A percentile compares a stretch with the other conserved stretches of the same genome.
Evolutionary conservation across 148 eudicot species (phyloP).

Genomic region (Polygonum maritimum): DNA sequence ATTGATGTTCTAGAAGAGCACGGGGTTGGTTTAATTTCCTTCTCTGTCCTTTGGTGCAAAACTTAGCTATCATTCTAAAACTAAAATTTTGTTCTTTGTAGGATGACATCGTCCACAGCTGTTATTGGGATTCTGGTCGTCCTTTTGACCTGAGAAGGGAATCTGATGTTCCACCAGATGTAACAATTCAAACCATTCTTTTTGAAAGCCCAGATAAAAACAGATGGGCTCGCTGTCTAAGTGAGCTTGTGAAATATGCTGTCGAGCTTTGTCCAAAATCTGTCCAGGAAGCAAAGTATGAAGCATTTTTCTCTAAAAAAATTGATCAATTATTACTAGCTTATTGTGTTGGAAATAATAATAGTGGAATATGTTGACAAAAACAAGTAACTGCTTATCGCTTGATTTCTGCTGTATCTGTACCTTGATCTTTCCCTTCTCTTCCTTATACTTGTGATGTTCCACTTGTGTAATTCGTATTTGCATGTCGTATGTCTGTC

Average conservation of each 20-base stretch:
- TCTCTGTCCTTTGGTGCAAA: neutral
- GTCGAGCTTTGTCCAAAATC: conserved; percentile 96
- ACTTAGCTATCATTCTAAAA: neutral
- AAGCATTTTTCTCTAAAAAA: neutral
- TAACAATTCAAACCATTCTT: conserved; percentile 79
- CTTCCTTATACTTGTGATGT: neutral
- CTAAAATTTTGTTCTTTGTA: conserved; percentile 21
- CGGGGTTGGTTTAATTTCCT: conserved; percentile 53
- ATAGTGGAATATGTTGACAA: neutral
- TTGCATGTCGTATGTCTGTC: neutral
- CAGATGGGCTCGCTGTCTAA: conserved; percentile 94
- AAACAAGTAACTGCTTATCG: neutral
- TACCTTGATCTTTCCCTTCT: neutral
- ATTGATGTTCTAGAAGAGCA: conserved; percentile 95
- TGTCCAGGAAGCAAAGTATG: conserved; percentile 97
- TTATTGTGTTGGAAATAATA: neutral
- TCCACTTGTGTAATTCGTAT: neutral
- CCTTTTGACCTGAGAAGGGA: conserved; percentile 92
- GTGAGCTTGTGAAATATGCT: conserved; percentile 93
- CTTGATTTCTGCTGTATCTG: neutral
- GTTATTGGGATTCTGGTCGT: conserved; percentile 95
- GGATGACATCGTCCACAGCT: conserved; percentile 99
- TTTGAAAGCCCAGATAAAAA: conserved; percentile 97
- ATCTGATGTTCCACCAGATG: conserved; percentile 89
- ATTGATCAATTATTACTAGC: neutral